Evolutionary conservation across 306 rosid genomes (phyloP).

Genomic region (Pterocarpus santalinus): DNA sequence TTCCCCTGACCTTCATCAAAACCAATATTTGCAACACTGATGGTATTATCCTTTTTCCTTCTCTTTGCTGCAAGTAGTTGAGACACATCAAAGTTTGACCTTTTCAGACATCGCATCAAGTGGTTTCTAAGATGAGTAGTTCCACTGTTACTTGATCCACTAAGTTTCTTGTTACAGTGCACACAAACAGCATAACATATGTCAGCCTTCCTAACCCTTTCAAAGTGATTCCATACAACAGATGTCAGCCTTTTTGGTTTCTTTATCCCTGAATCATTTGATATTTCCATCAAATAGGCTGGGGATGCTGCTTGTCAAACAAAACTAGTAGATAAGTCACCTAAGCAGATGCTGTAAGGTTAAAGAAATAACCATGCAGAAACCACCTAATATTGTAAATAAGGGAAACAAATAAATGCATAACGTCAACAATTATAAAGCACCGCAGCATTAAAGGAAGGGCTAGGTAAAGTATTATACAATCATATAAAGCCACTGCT

Average conservation of each 20-base stretch:
- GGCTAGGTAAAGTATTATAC: background rate
- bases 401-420: background rate
- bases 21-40: slow-evolving; percentile 65
- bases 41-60: slow-evolving; percentile 78
- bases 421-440: background rate
- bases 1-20: slow-evolving; percentile 84
- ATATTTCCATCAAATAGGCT: slow-evolving; percentile 76
- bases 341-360: background rate
- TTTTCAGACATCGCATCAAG: slow-evolving; percentile 91
- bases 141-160: slow-evolving; percentile 99
- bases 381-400: slow-evolving; percentile 1
- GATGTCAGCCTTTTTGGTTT: slow-evolving; percentile 95
- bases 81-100: slow-evolving; percentile 91
- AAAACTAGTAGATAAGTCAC: slow-evolving; percentile 23
- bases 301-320: slow-evolving; percentile 41
- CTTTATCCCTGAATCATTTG: slow-evolving; percentile 72
- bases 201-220: slow-evolving; percentile 90
- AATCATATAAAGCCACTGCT: background rate
- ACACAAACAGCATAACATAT: slow-evolving; percentile 90
- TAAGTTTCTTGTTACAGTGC: slow-evolving; percentile 95
- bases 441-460: background rate
- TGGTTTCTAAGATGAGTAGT: slow-evolving; percentile 98
- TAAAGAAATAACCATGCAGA: slow-evolving; percentile 22
- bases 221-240: slow-evolving; percentile 98
- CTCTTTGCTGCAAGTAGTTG: slow-evolving; percentile 94